phyloP scores from a whole-genome alignment of 169 alveolate genomes.

The Theileria equi region DNA sequence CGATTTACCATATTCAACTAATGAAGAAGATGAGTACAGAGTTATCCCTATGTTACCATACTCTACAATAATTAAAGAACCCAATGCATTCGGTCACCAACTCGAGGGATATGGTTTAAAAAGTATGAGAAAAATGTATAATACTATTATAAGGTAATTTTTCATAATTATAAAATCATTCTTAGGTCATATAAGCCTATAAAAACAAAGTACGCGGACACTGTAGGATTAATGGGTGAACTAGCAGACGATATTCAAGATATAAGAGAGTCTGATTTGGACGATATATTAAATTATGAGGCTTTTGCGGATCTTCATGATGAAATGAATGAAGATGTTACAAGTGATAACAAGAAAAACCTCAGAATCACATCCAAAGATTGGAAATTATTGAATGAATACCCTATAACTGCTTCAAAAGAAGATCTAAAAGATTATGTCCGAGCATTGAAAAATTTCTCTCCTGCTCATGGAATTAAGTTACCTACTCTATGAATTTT shows the following conservation, averaged over 20 bases:
- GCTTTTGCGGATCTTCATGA: conserved; percentile 1
- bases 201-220: not conserved
- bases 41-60: conserved; percentile 45
- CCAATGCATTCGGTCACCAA: conserved; percentile 8
- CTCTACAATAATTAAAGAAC: conserved; percentile 26
- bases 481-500: conserved; percentile 34
- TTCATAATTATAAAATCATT: not conserved
- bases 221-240: not conserved
- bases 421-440: conserved; percentile 46
- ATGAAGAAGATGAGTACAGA: not conserved
- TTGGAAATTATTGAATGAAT: conserved; percentile 50
- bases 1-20: not conserved
- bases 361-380: conserved; percentile 29
- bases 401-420: conserved; percentile 4
- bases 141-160: conserved; percentile 12
- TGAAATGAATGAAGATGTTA: conserved; percentile 7
- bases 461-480: conserved; percentile 50
- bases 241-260: conserved; percentile 9
- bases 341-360: conserved; percentile 11
- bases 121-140: conserved; percentile 20
- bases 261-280: conserved; percentile 15
- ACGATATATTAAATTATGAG: not conserved
- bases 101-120: conserved; percentile 19
- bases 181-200: conserved; percentile 7
- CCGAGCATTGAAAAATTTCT: conserved; percentile 29